These are phyloP conservation scores for Silene noctiflora DNA, from an alignment of 179 eudicot genomes.

Conservation along the genomic window DNA sequence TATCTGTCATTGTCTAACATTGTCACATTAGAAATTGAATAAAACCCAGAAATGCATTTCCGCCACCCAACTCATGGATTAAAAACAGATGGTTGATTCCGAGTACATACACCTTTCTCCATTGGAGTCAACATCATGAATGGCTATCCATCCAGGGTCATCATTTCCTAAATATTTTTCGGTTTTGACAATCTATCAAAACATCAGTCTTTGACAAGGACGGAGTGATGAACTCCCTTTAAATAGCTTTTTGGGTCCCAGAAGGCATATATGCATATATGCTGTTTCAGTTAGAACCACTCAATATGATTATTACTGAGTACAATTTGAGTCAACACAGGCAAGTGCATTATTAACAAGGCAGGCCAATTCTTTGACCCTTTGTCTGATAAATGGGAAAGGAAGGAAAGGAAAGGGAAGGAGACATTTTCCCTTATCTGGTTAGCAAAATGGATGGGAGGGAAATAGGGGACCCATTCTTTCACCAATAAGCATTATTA, in stretches of 20 bases:
- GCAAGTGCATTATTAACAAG: background rate
- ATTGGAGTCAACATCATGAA: slow-evolving; percentile 6
- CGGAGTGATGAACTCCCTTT: background rate
- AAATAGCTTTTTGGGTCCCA: background rate
- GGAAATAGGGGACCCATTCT: too few species aligned
- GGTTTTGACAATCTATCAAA: background rate
- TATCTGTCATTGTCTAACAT: background rate
- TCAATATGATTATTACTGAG: too few species aligned
- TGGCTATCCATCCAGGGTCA: background rate
- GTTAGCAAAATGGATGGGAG: too few species aligned
- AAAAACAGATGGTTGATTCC: background rate
- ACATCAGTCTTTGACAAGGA: background rate
- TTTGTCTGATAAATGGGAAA: too few species aligned
- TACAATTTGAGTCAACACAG: too few species aligned
- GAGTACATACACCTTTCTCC: background rate
- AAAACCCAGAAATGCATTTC: background rate
- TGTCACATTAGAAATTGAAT: background rate
- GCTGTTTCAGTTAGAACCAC: background rate
- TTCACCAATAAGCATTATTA: too few species aligned
- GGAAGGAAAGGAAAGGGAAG: too few species aligned
- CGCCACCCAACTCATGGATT: slow-evolving; percentile 5
- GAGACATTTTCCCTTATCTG: too few species aligned
- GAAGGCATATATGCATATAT: background rate
- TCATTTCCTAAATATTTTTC: background rate
- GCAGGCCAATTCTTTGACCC: too few species aligned